Conservation (phyloP, 331 rosid species). For the Dryas integrifolia region DNA sequence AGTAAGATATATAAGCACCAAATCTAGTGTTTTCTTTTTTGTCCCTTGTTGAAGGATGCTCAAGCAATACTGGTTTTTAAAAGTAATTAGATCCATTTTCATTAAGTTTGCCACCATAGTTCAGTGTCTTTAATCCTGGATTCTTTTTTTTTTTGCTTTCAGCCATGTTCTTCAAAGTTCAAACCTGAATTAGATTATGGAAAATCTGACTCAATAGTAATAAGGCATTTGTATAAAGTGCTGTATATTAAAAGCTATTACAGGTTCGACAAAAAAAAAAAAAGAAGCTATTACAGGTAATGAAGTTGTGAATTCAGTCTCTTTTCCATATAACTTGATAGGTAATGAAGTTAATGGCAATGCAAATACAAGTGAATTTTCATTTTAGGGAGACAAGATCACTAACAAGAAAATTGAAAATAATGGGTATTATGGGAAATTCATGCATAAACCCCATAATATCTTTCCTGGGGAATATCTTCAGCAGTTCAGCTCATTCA, state of each 20-base stretch:
- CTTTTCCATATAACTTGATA: background rate
- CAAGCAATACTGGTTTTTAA: too few relatives aligned
- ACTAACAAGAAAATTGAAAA: background rate
- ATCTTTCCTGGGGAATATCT: constrained; percentile 10
- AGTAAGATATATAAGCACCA: too few relatives aligned
- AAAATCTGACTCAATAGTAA: background rate
- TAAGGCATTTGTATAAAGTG: too few relatives aligned
- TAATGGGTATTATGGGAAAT: background rate
- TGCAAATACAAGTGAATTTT: background rate
- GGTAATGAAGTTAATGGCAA: background rate
- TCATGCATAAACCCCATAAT: constrained; percentile 3
- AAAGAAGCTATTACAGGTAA: too few relatives aligned
- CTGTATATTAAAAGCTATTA: background rate
- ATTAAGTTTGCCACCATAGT: background rate
- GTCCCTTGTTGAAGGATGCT: too few relatives aligned
- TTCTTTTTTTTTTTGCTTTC: background rate
- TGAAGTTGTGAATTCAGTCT: background rate
- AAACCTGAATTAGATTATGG: background rate
- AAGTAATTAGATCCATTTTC: background rate
- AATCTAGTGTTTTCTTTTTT: too few relatives aligned
- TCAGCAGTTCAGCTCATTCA: background rate
- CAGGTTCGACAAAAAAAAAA: too few relatives aligned
- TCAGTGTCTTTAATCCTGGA: constrained; percentile 2
- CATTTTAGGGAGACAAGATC: background rate
- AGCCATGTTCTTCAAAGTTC: constrained; percentile 6